Base-by-base conservation (phyloP, 768 basidiomycete species). In the Boletus patriciae region DNA sequence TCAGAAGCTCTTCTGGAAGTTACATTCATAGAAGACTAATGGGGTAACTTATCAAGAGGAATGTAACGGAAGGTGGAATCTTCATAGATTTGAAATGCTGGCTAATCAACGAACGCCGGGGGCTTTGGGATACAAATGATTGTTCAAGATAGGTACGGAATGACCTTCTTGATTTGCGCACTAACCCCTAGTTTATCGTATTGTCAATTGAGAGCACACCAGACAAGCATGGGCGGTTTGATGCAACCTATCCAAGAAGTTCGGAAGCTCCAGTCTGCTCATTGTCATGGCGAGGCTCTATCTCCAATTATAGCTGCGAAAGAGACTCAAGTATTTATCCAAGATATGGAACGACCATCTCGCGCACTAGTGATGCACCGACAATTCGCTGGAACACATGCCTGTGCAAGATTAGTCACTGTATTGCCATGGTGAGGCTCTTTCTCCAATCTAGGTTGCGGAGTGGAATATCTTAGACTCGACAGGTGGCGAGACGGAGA, bases 1-100 rank as follows among this genome's bases (percentile, higher is more conserved):
- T 46, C 51, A 53, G 43, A 52, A 52, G n/a, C 5, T 27, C 18
- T 54, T 43, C 40, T 23, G 19, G 40, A 41, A 34, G 50, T 38
- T 29, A 62, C 46, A 33, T 25, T 52, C 48, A 13, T 12, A 21
- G 43, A 33, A 43, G 38, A 56, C 59, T 31, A 42, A 64, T 64
- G 53, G 58, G 50, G 46, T 46, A 43, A 50, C 44, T 52, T 47
- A 50, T 52, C 62, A 56, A 34, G 50, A 44, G 43, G 46, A 13
- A 34, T 44, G 36, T 21, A 49, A 52, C 15, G n/a, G 45, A 42
- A 57, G 31, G 16, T 29, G 47, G 37, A 40, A 50, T 42, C 18
- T 16, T 41, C 29, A 12, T 31, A 53, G 46, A 59, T 46, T 31
- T 31, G 31, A 40, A 29, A 38, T 43, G 18, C 16, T 29, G 19